Conservation (phyloP, 257 asterid species). For the Jacaranda mimosifolia region DNA sequence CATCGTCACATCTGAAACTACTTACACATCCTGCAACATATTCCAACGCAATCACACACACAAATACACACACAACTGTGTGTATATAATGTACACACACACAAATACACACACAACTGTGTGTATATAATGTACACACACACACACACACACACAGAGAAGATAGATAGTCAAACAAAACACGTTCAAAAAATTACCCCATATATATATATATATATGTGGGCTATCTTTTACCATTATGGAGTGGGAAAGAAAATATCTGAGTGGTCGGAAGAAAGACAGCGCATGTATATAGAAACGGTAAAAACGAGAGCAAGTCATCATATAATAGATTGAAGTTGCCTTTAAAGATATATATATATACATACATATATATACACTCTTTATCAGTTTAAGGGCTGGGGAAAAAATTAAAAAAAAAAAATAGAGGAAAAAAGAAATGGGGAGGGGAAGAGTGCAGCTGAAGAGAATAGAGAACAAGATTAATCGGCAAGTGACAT, state of each 20-base stretch:
- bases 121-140: not conserved
- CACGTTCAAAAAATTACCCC: slow-evolving; percentile 29
- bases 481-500: slow-evolving; percentile 85
- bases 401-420: not conserved
- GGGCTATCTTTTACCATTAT: slow-evolving; percentile 24
- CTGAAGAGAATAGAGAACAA: slow-evolving; percentile 89
- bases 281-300: slow-evolving; percentile 41
- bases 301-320: slow-evolving; percentile 36
- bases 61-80: not conserved
- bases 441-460: slow-evolving; percentile 91
- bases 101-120: not conserved
- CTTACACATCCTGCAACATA: not conserved
- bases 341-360: not conserved
- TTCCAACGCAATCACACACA: slow-evolving; percentile 24
- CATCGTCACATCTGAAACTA: slow-evolving; percentile 33
- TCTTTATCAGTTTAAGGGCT: not conserved
- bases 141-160: not conserved
- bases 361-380: not conserved
- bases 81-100: not conserved
- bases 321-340: not conserved
- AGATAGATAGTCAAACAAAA: slow-evolving; percentile 19
- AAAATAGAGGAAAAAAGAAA: slow-evolving; percentile 1
- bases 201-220: slow-evolving; percentile 1
- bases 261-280: slow-evolving; percentile 44
- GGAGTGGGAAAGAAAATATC: slow-evolving; percentile 27